phyloP scores from a whole-genome alignment of 116 monocot species.

The Iris pallida region DNA sequence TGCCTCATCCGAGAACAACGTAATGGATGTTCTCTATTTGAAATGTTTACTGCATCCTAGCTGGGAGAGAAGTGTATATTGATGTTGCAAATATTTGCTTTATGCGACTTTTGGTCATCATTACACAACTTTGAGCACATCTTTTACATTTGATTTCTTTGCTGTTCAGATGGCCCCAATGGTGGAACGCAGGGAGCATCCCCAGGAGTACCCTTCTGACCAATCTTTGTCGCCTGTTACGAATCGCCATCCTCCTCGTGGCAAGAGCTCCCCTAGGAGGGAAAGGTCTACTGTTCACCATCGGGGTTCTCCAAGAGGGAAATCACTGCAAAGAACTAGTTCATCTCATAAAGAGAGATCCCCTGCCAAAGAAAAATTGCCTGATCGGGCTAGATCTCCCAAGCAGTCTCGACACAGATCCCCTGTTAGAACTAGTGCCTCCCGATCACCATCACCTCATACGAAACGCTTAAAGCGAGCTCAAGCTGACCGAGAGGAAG shows the following conservation, averaged over 20 bases:
- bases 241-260: background rate
- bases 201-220: background rate
- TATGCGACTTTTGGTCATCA: too few species aligned
- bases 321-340: conserved; percentile 4
- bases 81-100: too few species aligned
- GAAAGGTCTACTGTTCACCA: background rate
- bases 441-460: conserved; percentile 29
- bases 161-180: conserved; percentile 9
- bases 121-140: too few species aligned
- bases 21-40: too few species aligned
- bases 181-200: conserved; percentile 10
- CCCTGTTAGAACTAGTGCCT: background rate
- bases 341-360: conserved; percentile 2
- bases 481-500: conserved; percentile 18
- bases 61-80: too few species aligned
- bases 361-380: background rate
- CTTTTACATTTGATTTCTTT: background rate
- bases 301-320: conserved; percentile 1
- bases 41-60: too few species aligned
- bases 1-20: too few species aligned
- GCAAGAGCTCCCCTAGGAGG: background rate
- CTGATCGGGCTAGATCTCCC: background rate
- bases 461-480: conserved; percentile 25
- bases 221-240: conserved; percentile 12
- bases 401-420: conserved; percentile 4